Base-by-base conservation (phyloP, 163 green algal genomes). In the Prototheca cutis region DNA sequence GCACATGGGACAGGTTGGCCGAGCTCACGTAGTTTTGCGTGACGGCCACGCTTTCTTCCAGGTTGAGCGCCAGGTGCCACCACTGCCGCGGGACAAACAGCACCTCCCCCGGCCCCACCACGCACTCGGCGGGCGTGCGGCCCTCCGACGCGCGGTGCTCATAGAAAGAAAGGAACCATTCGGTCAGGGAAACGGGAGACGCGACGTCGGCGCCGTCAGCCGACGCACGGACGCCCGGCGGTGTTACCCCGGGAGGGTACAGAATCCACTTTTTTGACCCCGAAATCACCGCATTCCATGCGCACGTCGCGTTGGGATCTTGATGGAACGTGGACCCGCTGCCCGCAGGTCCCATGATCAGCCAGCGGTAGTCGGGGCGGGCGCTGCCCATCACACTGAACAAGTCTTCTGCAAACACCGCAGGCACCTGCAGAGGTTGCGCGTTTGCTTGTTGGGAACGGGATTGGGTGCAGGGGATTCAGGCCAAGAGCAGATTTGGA, bases 91-190 rank as follows among this genome's bases (percentile, higher is more conserved):
- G 93, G 32, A 99, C 87, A 64, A 95, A 99, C 27, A 99, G 65
- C 34, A 95, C 53, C 64, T 99, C 93, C 0, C 93, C 93, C 10
- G 79, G 56, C 3, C 69, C 42, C 19, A 84, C 74, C 4, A 88
- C 70, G 51, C 74, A 85, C 78, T 98, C 91, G 4, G 87, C 17
- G 1, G 87, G 85, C 6, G 52, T 49, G 19, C 23, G 52, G 8
- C 54, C 59, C 33, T 30, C 54, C 23, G 33, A 28, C 21, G 33
- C 61, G 53, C 56, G 62, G 6, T 81, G 73, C 3, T 81, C 67
- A 57, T 98, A 97, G 63, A 94, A 97, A 70, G 87, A 90, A 28
- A 90, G 59, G 48, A 89, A 86, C 90, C 90, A 98, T 68, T 98
- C 92, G 10, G 90, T 78, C 23, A 96, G 65, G 15, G 83, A 92